Conservation (phyloP, 768 basidiomycete species). For the Tulasnella calospora region DNA sequence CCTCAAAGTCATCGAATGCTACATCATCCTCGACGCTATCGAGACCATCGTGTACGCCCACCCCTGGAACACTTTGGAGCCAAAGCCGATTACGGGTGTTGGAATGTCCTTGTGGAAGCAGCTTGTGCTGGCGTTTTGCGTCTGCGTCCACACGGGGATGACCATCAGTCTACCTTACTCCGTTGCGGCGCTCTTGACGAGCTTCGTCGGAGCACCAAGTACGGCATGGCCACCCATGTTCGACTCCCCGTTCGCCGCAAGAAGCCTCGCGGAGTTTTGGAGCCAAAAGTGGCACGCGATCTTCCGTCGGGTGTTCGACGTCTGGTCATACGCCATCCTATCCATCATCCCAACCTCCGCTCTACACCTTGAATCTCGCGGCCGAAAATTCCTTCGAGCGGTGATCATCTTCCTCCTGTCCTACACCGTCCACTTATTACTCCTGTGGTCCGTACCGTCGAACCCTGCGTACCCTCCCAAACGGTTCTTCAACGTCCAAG, state of each 20-base stretch:
- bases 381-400: slow-evolving; percentile 15
- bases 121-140: slow-evolving; percentile 8
- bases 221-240: slow-evolving; percentile 27
- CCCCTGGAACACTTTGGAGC: background rate
- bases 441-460: slow-evolving; percentile 14
- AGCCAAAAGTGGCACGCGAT: slow-evolving; percentile 27
- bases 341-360: background rate
- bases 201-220: slow-evolving; percentile 4
- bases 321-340: slow-evolving; percentile 11
- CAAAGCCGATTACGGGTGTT: background rate
- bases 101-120: background rate
- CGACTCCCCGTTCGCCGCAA: slow-evolving; percentile 23
- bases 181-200: slow-evolving; percentile 21
- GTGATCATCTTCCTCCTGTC: slow-evolving; percentile 20
- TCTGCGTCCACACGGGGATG: slow-evolving; percentile 6
- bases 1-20: background rate
- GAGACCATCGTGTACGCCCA: background rate
- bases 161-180: slow-evolving; percentile 2
- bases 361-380: background rate
- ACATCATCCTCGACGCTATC: slow-evolving; percentile 7
- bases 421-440: slow-evolving; percentile 17
- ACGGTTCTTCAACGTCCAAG: slow-evolving; percentile 10
- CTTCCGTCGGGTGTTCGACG: slow-evolving; percentile 25
- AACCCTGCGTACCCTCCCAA: background rate
- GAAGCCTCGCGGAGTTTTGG: slow-evolving; percentile 28